Base-by-base conservation (phyloP, 2,329 filamentous ascomycete genomes). In the Claviceps sp. region DNA sequence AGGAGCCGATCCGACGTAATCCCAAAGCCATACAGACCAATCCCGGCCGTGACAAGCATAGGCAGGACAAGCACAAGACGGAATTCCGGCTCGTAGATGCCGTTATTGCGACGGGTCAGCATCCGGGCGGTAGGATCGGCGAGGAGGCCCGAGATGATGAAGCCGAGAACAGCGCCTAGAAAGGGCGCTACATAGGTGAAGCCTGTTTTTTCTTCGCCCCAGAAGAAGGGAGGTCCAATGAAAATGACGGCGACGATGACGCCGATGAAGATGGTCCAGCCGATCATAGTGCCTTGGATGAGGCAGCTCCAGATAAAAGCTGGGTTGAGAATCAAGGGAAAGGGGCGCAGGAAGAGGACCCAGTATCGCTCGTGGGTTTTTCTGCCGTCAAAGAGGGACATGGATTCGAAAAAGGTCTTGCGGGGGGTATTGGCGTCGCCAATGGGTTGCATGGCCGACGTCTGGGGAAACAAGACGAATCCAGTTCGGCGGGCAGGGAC, bases 201-300 rank as follows among this genome's bases (percentile, higher is more conserved):
- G n/a, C 90, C 90, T 1, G 86, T 88, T 61, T 86, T 70, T 50
- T 87, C 80, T 68, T 93, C 83, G 59, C 80, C 74, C 78, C 90
- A 95, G 72, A 82, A 93, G 42, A 90, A 78, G 1, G 88, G 87
- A 2, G 85, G 83, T 2, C 84, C 83, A 46, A 94, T 76, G 70
- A 93, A 91, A 58, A 94, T 83, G 53, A 83, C 80, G n/a, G 83
- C 85, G 45, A 94, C 71, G 57, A 93, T 81, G 54, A 93, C 84
- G 52, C 87, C 86, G 57, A 95, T 91, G 62, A 96, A 88, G 16
- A 96, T 87, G 1, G 90, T 95, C 90, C 91, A 97, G 57, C 90
- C 91, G 61, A 96, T 95, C 62, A 95, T 80, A 4, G 86, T 80
- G 16, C 90, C 90, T 73, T 95, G 90, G 48, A 90, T 87, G 3